Conservation (phyloP, 257 asterid species). For the Catharanthus roseus region DNA sequence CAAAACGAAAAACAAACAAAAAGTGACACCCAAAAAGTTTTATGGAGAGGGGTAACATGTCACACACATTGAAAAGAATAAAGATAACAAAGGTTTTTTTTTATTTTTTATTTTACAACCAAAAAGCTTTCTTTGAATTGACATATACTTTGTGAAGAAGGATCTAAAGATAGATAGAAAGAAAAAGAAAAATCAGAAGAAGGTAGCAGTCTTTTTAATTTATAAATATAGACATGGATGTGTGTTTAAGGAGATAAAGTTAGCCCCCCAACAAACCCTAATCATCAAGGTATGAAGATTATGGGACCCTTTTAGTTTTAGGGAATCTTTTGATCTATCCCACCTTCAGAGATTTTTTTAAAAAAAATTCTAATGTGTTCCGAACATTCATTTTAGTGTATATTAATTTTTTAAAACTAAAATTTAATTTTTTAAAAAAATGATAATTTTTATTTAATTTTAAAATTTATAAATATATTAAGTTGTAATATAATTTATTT, state of each 20-base stretch:
- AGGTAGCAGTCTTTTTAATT: constrained; percentile 20
- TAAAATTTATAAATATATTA: too few relatives aligned
- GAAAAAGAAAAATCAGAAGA: constrained; percentile 5
- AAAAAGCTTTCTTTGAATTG: constrained; percentile 40
- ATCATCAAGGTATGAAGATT: constrained; percentile 45
- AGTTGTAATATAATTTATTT: too few relatives aligned
- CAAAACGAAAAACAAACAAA: constrained; percentile 54
- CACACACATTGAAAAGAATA: constrained; percentile 43
- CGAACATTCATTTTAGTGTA: too few relatives aligned
- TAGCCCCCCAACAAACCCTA: constrained; percentile 47
- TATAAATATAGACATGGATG: constrained; percentile 11
- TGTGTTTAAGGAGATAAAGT: constrained; percentile 17
- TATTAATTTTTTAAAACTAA: too few relatives aligned
- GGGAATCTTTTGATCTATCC: constrained; percentile 42
- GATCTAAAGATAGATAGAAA: constrained; percentile 28
- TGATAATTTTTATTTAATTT: too few relatives aligned
- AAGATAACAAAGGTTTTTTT: constrained; percentile 41
- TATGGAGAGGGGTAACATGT: constrained; percentile 41
- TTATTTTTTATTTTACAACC: constrained; percentile 40
- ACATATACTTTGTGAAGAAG: constrained; percentile 54
- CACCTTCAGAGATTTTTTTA: not conserved
- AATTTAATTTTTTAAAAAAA: too few relatives aligned
- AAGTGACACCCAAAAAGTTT: constrained; percentile 40
- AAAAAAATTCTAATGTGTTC: too few relatives aligned
- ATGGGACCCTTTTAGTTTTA: constrained; percentile 47